These are phyloP conservation scores for Moricandia arvensis DNA, from an alignment of 345 rosid species.

Conservation along the genomic window DNA sequence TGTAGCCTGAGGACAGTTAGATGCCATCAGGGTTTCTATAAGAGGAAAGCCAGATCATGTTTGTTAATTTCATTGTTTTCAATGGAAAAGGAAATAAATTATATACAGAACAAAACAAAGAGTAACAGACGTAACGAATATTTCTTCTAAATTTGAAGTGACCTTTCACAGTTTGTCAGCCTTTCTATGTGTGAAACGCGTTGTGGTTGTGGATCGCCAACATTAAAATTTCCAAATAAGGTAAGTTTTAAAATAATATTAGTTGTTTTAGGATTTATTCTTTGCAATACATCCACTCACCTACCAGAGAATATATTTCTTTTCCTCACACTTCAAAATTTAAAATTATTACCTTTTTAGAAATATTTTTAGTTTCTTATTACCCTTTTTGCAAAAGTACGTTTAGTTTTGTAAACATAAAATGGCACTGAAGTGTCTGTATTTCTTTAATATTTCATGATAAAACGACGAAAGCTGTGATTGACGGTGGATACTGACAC, in stretches of 20 bases:
- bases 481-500: constrained; percentile 28
- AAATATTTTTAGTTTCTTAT: background rate
- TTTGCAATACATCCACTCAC: constrained; percentile 30
- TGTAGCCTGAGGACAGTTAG: constrained; percentile 13
- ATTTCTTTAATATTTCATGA: background rate
- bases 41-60: constrained; percentile 27
- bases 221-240: constrained; percentile 37
- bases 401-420: background rate
- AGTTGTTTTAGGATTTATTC: constrained; percentile 33
- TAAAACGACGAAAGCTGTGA: constrained; percentile 21
- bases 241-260: constrained; percentile 28
- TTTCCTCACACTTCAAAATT: constrained; percentile 8
- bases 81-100: constrained; percentile 10
- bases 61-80: constrained; percentile 9
- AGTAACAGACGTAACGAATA: constrained; percentile 19
- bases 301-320: constrained; percentile 30
- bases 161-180: constrained; percentile 32
- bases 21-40: constrained; percentile 31
- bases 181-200: constrained; percentile 26
- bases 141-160: constrained; percentile 21
- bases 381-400: constrained; percentile 38
- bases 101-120: background rate
- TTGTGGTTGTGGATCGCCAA: constrained; percentile 30
- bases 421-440: constrained; percentile 22
- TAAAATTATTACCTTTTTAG: background rate